A percentile compares a stretch with the other conserved stretches of the same genome.
These are phyloP conservation scores for Whalleya microplaca DNA, from an alignment of 2,329 filamentous ascomycete genomes.

Conservation along the genomic window DNA sequence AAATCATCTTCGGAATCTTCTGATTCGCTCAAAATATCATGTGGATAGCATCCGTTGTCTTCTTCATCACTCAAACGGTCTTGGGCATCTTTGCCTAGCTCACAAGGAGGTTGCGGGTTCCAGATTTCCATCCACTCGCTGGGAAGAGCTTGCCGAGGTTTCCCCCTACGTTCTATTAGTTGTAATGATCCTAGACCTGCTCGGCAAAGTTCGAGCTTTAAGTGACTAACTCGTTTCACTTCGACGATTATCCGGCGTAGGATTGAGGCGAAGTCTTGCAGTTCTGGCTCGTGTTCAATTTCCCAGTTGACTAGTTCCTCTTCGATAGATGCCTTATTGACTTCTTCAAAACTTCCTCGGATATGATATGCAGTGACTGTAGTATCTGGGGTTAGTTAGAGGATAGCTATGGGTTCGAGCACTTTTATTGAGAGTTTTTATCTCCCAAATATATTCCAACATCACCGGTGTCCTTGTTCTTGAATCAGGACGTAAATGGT, in stretches of 20 bases:
- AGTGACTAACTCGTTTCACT: conserved; percentile 22
- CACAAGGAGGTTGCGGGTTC: conserved; percentile 3
- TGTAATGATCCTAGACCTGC: conserved; percentile 25
- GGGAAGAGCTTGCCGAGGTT: conserved; percentile 23
- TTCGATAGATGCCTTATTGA: conserved; percentile 13
- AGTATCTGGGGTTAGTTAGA: too few relatives aligned
- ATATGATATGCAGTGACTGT: conserved; percentile 26
- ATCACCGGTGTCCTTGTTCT: too few relatives aligned
- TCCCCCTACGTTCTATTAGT: conserved; percentile 23
- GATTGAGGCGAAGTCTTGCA: conserved; percentile 24
- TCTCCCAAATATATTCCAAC: too few relatives aligned
- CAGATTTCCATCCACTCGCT: conserved; percentile 26
- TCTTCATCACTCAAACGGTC: conserved; percentile 15
- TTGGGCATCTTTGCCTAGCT: conserved; percentile 1
- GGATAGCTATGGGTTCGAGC: too few relatives aligned
- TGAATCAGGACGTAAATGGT: too few relatives aligned
- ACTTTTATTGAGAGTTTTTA: too few relatives aligned
- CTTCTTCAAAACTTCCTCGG: conserved; percentile 22
- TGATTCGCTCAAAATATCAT: conserved; percentile 5
- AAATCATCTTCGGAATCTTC: conserved; percentile 16
- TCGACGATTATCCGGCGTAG: conserved; percentile 25
- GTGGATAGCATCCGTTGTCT: conserved; percentile 19
- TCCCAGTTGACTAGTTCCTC: conserved; percentile 27
- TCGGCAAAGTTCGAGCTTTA: conserved; percentile 29
- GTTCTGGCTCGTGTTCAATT: conserved; percentile 17